These are phyloP conservation scores for Sarcodon sp. DNA, from an alignment of 768 basidiomycete species.

Conservation along the genomic window DNA sequence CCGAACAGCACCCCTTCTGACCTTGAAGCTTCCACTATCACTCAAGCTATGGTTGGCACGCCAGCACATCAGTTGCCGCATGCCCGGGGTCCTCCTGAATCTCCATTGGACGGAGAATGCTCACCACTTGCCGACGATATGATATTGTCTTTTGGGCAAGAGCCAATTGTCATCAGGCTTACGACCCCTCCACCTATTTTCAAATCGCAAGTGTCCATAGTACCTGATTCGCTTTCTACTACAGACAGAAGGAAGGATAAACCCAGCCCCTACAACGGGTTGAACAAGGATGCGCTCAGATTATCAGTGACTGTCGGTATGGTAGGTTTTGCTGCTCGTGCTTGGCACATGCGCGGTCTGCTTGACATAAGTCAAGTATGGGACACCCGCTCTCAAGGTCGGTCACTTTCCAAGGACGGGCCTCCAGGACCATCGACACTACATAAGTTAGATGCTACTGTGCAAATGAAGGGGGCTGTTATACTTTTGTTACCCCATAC, in stretches of 20 bases:
- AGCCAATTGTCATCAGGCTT: slow-evolving; percentile 46
- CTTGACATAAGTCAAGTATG: slow-evolving; percentile 18
- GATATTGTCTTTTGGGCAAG: slow-evolving; percentile 48
- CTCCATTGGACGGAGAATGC: not conserved
- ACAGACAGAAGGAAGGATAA: not conserved
- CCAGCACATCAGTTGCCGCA: too few species aligned
- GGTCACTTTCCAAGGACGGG: slow-evolving; percentile 2
- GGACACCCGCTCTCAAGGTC: slow-evolving; percentile 7
- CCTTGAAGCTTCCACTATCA: slow-evolving; percentile 1
- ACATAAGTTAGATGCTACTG: slow-evolving; percentile 18
- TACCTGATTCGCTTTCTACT: too few species aligned
- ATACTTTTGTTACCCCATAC: slow-evolving; percentile 30
- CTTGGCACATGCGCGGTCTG: slow-evolving; percentile 42
- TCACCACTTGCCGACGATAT: slow-evolving; percentile 22
- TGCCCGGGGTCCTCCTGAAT: too few species aligned
- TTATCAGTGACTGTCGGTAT: slow-evolving; percentile 33
- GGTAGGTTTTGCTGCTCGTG: slow-evolving; percentile 41
- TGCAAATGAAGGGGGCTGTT: slow-evolving; percentile 31
- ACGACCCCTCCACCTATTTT: slow-evolving; percentile 26
- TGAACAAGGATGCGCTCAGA: slow-evolving; percentile 4
- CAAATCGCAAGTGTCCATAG: slow-evolving; percentile 1
- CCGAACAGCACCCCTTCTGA: not conserved
- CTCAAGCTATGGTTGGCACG: too few species aligned
- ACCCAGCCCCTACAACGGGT: too few species aligned
- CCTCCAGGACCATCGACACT: slow-evolving; percentile 10